Percentiles rank a stretch among this genome's conserved stretches.
phyloP scores from a whole-genome alignment of 805 yeast genomes.

The Metschnikowia cubensis region DNA sequence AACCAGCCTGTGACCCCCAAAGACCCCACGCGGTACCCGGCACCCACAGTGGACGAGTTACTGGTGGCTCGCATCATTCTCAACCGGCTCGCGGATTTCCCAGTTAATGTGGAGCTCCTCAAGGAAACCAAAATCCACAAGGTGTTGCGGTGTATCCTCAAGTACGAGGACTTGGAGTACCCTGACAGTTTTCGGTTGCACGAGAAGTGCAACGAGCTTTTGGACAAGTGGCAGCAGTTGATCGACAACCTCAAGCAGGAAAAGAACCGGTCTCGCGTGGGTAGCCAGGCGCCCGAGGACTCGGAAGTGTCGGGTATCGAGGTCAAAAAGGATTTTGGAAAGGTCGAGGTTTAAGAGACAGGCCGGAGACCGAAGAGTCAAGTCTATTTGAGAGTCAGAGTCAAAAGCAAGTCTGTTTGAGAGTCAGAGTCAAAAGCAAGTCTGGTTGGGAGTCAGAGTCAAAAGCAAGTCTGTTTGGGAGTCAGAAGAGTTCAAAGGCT shows the following conservation, averaged over 20 bases:
- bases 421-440: too few relatives aligned
- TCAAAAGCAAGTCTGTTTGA: too few relatives aligned
- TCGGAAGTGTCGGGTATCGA: constrained; percentile 12
- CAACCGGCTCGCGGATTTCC: constrained; percentile 39
- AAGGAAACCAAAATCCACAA: constrained; percentile 48
- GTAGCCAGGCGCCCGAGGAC: constrained; percentile 15
- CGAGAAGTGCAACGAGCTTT: constrained; percentile 38
- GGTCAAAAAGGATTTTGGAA: constrained; percentile 6
- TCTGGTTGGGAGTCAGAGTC: too few relatives aligned
- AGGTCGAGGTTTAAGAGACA: constrained; percentile 6
- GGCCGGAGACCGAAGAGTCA: too few relatives aligned
- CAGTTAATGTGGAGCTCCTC: constrained; percentile 39
- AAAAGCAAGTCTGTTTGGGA: too few relatives aligned
- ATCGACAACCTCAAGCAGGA: constrained; percentile 37
- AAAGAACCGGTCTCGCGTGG: constrained; percentile 16
- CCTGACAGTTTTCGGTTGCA: constrained; percentile 45
- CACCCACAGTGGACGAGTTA: constrained; percentile 44
- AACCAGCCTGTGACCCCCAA: constrained; percentile 37
- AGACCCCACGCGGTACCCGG: constrained; percentile 30
- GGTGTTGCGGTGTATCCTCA: constrained; percentile 46
- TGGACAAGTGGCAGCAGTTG: constrained; percentile 38
- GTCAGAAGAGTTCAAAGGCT: too few relatives aligned
- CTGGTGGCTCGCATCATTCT: constrained; percentile 38
- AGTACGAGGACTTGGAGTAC: constrained; percentile 36
- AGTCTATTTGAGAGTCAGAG: too few relatives aligned